These are phyloP conservation scores for Podaxis pistillaris DNA, from an alignment of 768 basidiomycete genomes.

Conservation along the genomic window DNA sequence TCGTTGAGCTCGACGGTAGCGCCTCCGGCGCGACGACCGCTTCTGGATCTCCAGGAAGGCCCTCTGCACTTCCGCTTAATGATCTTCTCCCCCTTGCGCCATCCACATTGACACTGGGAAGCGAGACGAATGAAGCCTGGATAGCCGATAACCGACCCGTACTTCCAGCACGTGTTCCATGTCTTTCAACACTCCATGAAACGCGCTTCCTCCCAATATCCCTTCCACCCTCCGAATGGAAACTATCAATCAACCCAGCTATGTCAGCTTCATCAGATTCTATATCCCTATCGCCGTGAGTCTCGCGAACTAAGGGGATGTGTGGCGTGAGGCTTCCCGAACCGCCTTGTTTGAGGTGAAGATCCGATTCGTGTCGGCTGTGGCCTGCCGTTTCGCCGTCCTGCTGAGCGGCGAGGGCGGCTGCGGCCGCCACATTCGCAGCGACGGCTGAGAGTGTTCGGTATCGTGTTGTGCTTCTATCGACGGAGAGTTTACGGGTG, in stretches of 20 bases:
- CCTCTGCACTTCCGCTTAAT: slow-evolving; percentile 35
- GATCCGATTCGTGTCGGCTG: neutral
- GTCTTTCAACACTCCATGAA: slow-evolving; percentile 67
- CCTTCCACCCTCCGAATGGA: slow-evolving; percentile 69
- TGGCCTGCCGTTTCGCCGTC: slow-evolving; percentile 18
- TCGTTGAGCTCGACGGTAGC: slow-evolving; percentile 11
- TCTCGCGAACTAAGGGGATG: slow-evolving; percentile 8
- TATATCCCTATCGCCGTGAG: slow-evolving; percentile 23
- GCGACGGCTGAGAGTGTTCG: slow-evolving; percentile 69
- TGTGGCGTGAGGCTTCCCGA: slow-evolving; percentile 13
- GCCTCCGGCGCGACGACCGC: slow-evolving; percentile 7
- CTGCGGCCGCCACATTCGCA: slow-evolving; percentile 69
- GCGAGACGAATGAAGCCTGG: slow-evolving; percentile 26
- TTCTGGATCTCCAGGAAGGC: slow-evolving; percentile 21
- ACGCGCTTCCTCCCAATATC: slow-evolving; percentile 48
- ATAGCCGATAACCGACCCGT: slow-evolving; percentile 38
- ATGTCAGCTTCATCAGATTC: slow-evolving; percentile 54
- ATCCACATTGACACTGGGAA: neutral
- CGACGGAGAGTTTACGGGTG: slow-evolving; percentile 47
- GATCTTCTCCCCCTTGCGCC: slow-evolving; percentile 37
- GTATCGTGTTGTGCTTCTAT: slow-evolving; percentile 58
- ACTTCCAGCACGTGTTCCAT: slow-evolving; percentile 41
- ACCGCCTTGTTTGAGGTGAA: slow-evolving; percentile 4
- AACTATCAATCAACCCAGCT: slow-evolving; percentile 66
- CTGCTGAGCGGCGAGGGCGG: slow-evolving; percentile 65